These are phyloP conservation scores for Bremia lactucae DNA, from an alignment of 352 stramenopile species.

Conservation along the genomic window DNA sequence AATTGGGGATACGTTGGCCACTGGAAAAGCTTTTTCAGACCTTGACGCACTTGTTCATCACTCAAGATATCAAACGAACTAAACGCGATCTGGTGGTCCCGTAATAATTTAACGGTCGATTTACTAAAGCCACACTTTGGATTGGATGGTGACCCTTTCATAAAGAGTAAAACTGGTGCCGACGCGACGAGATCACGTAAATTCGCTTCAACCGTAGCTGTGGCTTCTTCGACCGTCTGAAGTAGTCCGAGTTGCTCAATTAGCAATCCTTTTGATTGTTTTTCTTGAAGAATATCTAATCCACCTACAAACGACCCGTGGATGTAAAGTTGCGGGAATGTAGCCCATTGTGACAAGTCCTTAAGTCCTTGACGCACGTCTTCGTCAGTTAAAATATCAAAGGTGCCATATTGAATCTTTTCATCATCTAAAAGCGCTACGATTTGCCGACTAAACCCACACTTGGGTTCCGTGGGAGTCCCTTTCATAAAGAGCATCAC, in stretches of 20 bases:
- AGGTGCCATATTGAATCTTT: slow-evolving; percentile 90
- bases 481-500: slow-evolving; percentile 99
- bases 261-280: slow-evolving; percentile 80
- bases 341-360: slow-evolving; percentile 95
- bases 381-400: slow-evolving; percentile 96
- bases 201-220: slow-evolving; percentile 77
- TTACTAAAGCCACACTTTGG: slow-evolving; percentile 92
- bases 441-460: slow-evolving; percentile 92
- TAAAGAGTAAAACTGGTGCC: slow-evolving; percentile 91
- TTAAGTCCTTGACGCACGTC: slow-evolving; percentile 94
- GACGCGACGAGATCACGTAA: slow-evolving; percentile 77
- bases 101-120: slow-evolving; percentile 87
- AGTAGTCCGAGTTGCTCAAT: slow-evolving; percentile 64
- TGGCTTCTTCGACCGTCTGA: slow-evolving; percentile 65
- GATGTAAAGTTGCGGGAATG: slow-evolving; percentile 98
- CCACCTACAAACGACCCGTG: slow-evolving; percentile 93
- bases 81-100: slow-evolving; percentile 85
- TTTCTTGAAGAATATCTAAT: slow-evolving; percentile 96
- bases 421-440: slow-evolving; percentile 89
- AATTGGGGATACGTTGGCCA: slow-evolving; percentile 97
- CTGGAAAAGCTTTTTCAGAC: slow-evolving; percentile 93
- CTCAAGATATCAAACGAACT: slow-evolving; percentile 92
- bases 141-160: slow-evolving; percentile 88
- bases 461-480: slow-evolving; percentile 89
- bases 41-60: slow-evolving; percentile 91